Percentiles rank a stretch among this genome's conserved stretches.
phyloP scores from a whole-genome alignment of 2,329 filamentous ascomycete genomes.

The Allantophomopsis cytisporea region DNA sequence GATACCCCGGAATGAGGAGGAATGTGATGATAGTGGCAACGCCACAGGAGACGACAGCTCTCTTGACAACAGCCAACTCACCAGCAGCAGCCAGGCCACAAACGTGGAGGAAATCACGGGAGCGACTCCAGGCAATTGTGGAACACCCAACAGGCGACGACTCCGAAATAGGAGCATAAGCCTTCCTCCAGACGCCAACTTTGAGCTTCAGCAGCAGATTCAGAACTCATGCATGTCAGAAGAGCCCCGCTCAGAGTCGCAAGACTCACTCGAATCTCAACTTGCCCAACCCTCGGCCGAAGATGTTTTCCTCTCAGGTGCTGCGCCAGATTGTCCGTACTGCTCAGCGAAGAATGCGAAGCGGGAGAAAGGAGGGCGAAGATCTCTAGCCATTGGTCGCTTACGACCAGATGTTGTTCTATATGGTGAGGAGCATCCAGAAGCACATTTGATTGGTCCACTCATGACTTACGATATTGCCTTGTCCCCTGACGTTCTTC shows the following conservation, averaged over 20 bases:
- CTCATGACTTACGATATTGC: conserved; percentile 55
- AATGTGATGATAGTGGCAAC: not conserved
- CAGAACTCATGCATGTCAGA: no score
- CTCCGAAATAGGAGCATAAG: no score
- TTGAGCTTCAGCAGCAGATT: not conserved
- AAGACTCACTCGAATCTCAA: no score
- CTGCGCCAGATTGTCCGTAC: conserved; percentile 53
- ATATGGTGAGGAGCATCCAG: conserved; percentile 62
- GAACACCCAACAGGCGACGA: not conserved
- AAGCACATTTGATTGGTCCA: conserved; percentile 51
- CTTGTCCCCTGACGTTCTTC: conserved; percentile 49
- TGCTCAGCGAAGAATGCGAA: conserved; percentile 49
- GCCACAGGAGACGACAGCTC: not conserved
- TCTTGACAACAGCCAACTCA: not conserved
- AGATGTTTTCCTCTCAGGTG: conserved; percentile 34
- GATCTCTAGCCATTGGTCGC: conserved; percentile 52
- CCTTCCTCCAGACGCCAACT: not conserved
- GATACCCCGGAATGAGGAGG: conserved; percentile 23
- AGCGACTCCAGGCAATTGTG: not conserved
- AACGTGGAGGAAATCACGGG: no score
- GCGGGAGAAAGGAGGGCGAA: conserved; percentile 50
- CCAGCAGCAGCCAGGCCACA: not conserved
- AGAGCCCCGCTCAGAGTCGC: no score
- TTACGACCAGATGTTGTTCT: conserved; percentile 61
- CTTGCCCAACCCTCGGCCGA: no score